Base-by-base conservation (phyloP, 1,139 yeast species). In the Blastobotrys raffinosifermentans region DNA sequence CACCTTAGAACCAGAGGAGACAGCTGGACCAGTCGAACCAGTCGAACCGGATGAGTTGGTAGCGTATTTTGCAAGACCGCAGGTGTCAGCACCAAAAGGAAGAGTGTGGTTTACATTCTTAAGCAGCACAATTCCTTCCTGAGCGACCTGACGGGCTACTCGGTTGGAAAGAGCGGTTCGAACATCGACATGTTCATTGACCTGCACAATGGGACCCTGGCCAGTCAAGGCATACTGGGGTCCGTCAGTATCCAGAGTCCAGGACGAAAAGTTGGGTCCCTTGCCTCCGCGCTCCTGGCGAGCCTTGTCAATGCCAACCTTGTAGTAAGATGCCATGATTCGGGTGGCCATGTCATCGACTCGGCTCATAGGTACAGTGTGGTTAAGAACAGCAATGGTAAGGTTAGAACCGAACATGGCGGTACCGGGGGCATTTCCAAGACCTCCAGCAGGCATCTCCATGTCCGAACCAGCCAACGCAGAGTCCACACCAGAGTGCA, bases 371-470 rank as follows among this genome's bases (percentile, higher is more conserved):
- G 80, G 72, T 6, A 77, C 56, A 0, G 83, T 73, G 21, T 70
- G 70, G 53, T 77, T 77, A 53, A 71, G 70, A 6, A 76, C 67
- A 1, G 80, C 72, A 39, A 71, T 57, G 0, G 82, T 75, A 41
- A 77, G 60, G 27, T 72, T 59, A 1, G 77, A 72, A 1, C 82
- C 83, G 76, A 77, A 75, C 43, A 64, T 69, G 0, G 80, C 71
- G 45, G 70, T 67, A 2, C 79, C 80, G 13, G 73, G 64, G 26
- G 71, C 60, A 73, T 77, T 71, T 40, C 70, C 72, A 44, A 67
- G 67, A 1, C 70, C 62, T 41, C 74, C 77, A 19, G 81, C 82
- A 0, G 84, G 84, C 83, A 78, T 77, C 4, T 72, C 64, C 80
- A 78, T 75, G 57, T 78, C 84, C 30, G 75, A 58, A 1, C 85